These are phyloP conservation scores for Oryza rufipogon DNA, from an alignment of 176 grass and related monocot genomes.

Conservation along the genomic window DNA sequence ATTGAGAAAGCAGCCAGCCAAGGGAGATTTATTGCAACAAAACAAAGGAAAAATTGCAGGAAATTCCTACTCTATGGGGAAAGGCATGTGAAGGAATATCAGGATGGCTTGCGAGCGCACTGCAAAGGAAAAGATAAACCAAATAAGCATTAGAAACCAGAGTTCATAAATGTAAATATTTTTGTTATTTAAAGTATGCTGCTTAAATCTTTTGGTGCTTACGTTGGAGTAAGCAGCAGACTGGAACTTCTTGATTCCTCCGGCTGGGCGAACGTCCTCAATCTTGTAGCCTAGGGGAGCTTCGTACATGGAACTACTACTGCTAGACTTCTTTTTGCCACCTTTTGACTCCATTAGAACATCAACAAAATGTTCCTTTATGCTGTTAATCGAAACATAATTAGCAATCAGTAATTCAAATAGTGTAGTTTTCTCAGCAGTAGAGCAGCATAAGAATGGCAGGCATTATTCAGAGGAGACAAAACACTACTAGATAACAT, in stretches of 20 bases:
- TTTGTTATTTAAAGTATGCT: not conserved
- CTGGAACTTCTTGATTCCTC: conserved; percentile 98
- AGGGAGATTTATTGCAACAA: conserved; percentile 45
- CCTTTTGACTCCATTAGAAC: conserved; percentile 96
- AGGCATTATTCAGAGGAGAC: not conserved
- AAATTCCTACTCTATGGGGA: conserved; percentile 58
- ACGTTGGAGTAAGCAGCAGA: conserved; percentile 99
- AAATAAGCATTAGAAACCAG: conserved; percentile 33
- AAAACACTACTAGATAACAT: too few relatives aligned
- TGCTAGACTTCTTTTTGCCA: conserved; percentile 80
- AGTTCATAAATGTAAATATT: not conserved
- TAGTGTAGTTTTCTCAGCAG: not conserved
- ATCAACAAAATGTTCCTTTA: conserved; percentile 51
- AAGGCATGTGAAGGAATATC: conserved; percentile 64
- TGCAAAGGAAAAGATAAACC: conserved; percentile 58
- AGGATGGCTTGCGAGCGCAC: conserved; percentile 94
- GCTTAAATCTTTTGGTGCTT: conserved; percentile 25
- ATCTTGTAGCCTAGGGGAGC: conserved; percentile 91
- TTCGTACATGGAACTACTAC: conserved; percentile 82
- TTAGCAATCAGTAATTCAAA: not conserved
- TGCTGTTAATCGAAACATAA: conserved; percentile 26
- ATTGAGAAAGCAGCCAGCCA: conserved; percentile 67
- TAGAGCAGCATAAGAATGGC: not conserved
- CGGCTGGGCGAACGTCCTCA: conserved; percentile 91
- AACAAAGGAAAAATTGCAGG: conserved; percentile 37